phyloP scores from a whole-genome alignment of 495 filamentous ascomycete species.

The Aspergillus egyptiacus region DNA sequence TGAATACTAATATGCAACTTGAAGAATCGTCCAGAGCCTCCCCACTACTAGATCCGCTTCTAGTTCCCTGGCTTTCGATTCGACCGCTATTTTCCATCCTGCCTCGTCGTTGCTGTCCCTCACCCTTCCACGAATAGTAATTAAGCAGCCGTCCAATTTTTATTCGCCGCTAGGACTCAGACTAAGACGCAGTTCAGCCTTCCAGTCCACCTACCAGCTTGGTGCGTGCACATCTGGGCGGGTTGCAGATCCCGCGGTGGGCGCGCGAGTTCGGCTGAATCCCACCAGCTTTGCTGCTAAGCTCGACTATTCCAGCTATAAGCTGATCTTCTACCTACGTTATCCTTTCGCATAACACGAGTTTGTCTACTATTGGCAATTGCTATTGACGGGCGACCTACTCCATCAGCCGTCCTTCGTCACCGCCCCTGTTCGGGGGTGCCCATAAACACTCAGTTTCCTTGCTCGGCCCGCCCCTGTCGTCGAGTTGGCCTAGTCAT shows the following conservation, averaged over 20 bases:
- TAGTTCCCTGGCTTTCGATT: slow-evolving; percentile 9
- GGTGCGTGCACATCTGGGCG: slow-evolving; percentile 2
- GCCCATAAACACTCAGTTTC: background rate
- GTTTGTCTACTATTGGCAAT: background rate
- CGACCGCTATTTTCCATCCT: slow-evolving; percentile 2
- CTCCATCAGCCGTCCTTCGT: background rate
- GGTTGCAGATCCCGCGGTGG: slow-evolving; percentile 16
- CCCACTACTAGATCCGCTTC: background rate
- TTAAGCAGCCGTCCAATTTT: background rate
- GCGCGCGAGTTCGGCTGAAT: slow-evolving; percentile 8
- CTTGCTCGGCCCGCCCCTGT: background rate
- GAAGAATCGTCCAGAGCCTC: slow-evolving; percentile 3
- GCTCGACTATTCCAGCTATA: slow-evolving; percentile 2
- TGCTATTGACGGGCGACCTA: background rate
- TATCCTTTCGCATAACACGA: background rate
- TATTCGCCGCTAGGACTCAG: slow-evolving; percentile 2
- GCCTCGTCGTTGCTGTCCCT: background rate
- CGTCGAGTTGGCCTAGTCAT: slow-evolving; percentile 6
- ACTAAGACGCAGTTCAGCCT: background rate
- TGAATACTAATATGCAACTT: no score
- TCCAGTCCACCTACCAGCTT: slow-evolving; percentile 2
- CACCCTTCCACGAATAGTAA: slow-evolving; percentile 7
- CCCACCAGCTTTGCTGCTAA: background rate
- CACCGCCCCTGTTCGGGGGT: background rate
- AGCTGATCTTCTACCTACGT: slow-evolving; percentile 7